Base-by-base conservation (phyloP, 495 filamentous ascomycete genomes). In the Trichocladium antarcticum region DNA sequence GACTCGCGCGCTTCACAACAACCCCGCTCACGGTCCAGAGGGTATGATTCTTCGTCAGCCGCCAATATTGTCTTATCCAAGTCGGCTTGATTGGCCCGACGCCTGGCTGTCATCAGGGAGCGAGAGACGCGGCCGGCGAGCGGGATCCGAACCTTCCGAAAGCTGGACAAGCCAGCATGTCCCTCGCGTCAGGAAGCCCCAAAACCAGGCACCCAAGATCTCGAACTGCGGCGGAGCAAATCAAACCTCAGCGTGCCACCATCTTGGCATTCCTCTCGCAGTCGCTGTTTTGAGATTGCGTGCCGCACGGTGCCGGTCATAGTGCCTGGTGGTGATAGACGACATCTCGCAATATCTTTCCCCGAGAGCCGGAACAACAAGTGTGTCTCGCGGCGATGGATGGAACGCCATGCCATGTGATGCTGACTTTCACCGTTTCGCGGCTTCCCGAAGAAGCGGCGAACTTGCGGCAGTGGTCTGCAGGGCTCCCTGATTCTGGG, bases 21-120 rank as follows among this genome's bases (percentile, higher is more conserved):
- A 32, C 27, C 12, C 22, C 31, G 31, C 31, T 32, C 31, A 32
- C 31, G 11, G 12, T 5, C 11, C 4, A 36, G 34, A 36, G 12
- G 34, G 11, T 17, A 36, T n/a, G 4, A 17, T n/a, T 27, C 24
- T 39, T 37, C 48, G 37, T 57, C 54, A 53, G 49, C 54, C 41
- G 53, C 52, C 50, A 47, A 46, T 52, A 42, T 51, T 46, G 40
- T 39, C 55, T 56, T 11, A 17, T 19, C 34, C 38, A 16, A 5
- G 47, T 32, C 20, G 20, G 12, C 24, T 22, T 61, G 54, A 66
- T 68, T 68, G 63, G 65, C 45, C 48, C 35, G 28, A 16, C 20
- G 31, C 28, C 38, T 45, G 47, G 56, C n/a, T n/a, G 55, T 44
- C 51, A 37, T 47, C 21, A 50, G 57, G 27, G 38, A 56, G 40